Evolutionary conservation across 1,284 basidiomycete genomes (phyloP), one percentile per base, ranked within the genome.

Genomic region (Cutaneotrichosporon cavernicola): DNA sequence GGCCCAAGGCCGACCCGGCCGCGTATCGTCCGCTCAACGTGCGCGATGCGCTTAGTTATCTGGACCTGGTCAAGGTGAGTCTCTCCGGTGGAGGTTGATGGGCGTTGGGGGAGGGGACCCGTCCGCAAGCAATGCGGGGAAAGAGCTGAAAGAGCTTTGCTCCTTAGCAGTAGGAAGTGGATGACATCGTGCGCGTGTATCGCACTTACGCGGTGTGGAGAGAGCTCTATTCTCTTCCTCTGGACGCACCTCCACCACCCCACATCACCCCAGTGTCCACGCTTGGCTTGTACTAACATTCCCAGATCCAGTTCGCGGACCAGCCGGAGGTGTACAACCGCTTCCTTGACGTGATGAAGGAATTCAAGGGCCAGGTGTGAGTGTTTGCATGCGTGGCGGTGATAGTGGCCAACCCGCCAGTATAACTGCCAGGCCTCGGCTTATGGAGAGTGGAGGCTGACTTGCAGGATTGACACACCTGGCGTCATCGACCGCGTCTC

Each of bases 291-390:
- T 9, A 52, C 62, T 63, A 26, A 63, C 58, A 30, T 26, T 30
- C 34, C 10, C 69, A 82, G 81, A 84, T 88, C 63, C 90, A 95
- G 84, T 97, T 97, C 80, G 85, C 88, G 67, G 90, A 93, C 77
- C 89, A 89, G 78, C 94, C 95, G 30, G 92, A 97, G 76, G 94
- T 97, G 34, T 97, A 98, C 84, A 97, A 98, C 80, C 88, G 90
- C 71, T 98, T 98, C 79, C 82, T 98, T 79, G 96, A 98, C 80
- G 97, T 98, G 76, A 98, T 98, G 96, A 99, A 98, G 83, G 96
- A 99, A 79, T 97, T 97, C 81, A 97, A 97, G 83, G 90, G 90
- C 72, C 90, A 95, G 81, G 85, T 86, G 93, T 97, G 80, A 83
- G 91, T 86, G n/a, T 34, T 13, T 40, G 22, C 21, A 51, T 46